Base-by-base conservation (phyloP, 805 yeast species). In the Ogataea trehaloabstinens region DNA sequence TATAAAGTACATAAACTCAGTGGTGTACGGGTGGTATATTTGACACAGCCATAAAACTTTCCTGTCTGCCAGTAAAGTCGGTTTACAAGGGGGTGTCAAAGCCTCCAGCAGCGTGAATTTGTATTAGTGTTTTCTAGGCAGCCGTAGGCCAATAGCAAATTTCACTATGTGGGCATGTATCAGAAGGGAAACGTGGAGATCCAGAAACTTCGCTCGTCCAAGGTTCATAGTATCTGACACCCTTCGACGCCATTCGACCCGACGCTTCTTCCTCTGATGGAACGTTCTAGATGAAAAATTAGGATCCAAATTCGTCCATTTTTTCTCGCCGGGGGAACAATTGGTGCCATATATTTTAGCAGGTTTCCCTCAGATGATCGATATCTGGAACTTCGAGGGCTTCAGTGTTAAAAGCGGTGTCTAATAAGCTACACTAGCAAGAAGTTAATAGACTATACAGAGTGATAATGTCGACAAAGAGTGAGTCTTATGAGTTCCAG, bases 401-500 rank as follows among this genome's bases (percentile, higher is more conserved):
- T 10, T n/a, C n/a, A n/a, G n/a, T 28, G 13, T 22, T 22, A 22
- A 22, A 8, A 8, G 12, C 8, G 12, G 25, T 22, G 25, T 22
- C 8, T 22, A 8, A 8, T 12, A 10, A 28, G 8, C 25, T 8
- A 22, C 25, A 22, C 25, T 22, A 22, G 8, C 8, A 22, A 8
- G 25, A 22, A n/a, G 13, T n/a, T 11, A n/a, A 11, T 27, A 27
- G 30, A 27, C 8, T 27, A 27, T 7, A 12, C 30, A 15, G 17
- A 27, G 30, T 27, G 36, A 55, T 41, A 28, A 58, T 58, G 63
- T 53, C 58, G 40, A 38, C 57, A 19, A 74, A 71, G 45, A 45
- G 80, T 63, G 95, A 85, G 77, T 83, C 95, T 44, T 87, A 79
- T 67, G 98, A 91, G 78, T 93, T 93, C 74, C 96, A 95, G 73